These are phyloP conservation scores for Astrephomene gubernaculifera DNA, from an alignment of 139 green algal genomes.

Conservation along the genomic window DNA sequence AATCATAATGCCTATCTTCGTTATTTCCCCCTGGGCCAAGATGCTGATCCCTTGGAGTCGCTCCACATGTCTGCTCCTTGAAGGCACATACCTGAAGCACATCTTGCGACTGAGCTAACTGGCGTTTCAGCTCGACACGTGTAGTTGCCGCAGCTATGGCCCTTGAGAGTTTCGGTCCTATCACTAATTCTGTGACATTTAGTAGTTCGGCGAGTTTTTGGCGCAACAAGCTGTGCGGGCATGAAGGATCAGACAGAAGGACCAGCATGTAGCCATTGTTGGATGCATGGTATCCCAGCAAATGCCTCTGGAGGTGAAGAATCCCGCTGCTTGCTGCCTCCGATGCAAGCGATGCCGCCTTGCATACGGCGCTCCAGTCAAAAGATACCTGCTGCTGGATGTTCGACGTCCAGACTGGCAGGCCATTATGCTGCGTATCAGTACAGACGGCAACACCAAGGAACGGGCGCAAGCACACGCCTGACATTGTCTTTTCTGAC, in stretches of 20 bases:
- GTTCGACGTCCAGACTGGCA: not conserved
- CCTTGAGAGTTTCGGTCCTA: not conserved
- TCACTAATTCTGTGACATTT: not conserved
- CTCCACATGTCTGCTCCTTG: no score
- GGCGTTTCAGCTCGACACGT: not conserved
- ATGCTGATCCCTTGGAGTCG: no score
- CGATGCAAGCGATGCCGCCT: not conserved
- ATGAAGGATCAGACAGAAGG: not conserved
- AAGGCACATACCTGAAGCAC: not conserved
- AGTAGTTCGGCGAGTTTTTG: slow-evolving; percentile 13
- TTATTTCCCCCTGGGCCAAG: no score
- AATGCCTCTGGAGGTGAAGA: not conserved
- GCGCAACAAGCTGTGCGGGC: not conserved
- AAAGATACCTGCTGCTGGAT: no score
- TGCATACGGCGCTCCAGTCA: not conserved
- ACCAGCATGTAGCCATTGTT: not conserved
- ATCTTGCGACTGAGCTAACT: not conserved
- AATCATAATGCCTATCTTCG: no score
- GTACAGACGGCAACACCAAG: slow-evolving; percentile 17
- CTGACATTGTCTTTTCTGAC: no score
- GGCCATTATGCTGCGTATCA: not conserved
- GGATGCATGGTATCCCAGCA: slow-evolving; percentile 1
- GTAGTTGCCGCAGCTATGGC: not conserved
- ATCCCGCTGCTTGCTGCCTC: not conserved
- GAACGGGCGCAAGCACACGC: not conserved